These are phyloP conservation scores for Pythium volutum DNA, from an alignment of 352 stramenopile genomes.

Conservation along the genomic window DNA sequence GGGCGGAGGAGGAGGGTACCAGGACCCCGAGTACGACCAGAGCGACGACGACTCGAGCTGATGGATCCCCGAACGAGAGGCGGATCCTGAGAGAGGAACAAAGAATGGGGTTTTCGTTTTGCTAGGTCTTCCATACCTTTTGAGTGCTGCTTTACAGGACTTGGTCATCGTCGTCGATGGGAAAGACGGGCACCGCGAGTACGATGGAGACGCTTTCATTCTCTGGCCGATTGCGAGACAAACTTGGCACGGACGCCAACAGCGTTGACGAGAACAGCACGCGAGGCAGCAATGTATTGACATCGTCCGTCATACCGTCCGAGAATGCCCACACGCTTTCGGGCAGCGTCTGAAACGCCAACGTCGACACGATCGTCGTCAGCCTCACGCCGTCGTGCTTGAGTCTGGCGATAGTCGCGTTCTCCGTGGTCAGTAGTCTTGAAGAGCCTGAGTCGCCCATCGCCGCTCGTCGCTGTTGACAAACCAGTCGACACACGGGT, in stretches of 20 bases:
- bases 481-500: constrained; percentile 36
- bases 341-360: constrained; percentile 16
- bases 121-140: background rate
- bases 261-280: constrained; percentile 17
- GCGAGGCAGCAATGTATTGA: background rate
- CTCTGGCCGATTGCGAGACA: constrained; percentile 14
- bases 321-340: constrained; percentile 13
- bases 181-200: constrained; percentile 29
- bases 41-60: constrained; percentile 81
- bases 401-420: background rate
- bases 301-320: background rate
- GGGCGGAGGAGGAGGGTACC: constrained; percentile 45
- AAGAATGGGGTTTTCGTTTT: background rate
- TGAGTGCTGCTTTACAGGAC: background rate
- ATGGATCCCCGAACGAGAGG: constrained; percentile 3
- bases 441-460: background rate
- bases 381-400: constrained; percentile 3
- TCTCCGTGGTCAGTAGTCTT: background rate
- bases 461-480: constrained; percentile 4
- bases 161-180: constrained; percentile 25
- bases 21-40: constrained; percentile 74
- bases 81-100: background rate
- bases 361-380: constrained; percentile 17
- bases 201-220: constrained; percentile 17
- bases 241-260: constrained; percentile 8